Conservation (phyloP, 257 asterid genomes). For the Solanum pinnatisectum region DNA sequence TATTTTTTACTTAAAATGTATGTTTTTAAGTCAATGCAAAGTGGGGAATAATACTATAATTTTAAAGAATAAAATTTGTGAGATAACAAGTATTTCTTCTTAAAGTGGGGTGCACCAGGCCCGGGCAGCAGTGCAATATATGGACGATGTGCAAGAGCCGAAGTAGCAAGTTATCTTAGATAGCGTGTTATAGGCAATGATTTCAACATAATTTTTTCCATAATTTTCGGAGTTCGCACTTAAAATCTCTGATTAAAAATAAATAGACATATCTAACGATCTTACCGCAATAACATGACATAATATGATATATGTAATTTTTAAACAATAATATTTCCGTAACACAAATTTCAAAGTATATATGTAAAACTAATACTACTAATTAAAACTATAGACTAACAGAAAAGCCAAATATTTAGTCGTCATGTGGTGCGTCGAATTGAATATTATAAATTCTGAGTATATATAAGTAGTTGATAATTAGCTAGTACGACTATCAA, state of each 20-base stretch:
- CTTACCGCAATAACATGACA: background rate
- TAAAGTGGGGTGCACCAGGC: background rate
- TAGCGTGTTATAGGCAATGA: background rate
- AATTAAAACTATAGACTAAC: background rate
- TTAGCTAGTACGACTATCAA: background rate
- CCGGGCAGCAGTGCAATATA: background rate
- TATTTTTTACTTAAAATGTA: background rate
- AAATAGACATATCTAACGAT: background rate
- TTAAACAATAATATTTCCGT: background rate
- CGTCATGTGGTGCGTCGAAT: background rate
- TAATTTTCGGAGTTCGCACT: accelerated
- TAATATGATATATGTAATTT: background rate
- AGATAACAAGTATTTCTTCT: background rate
- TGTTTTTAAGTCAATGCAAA: too few species aligned
- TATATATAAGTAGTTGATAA: background rate
- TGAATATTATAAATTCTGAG: background rate
- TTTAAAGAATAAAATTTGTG: background rate
- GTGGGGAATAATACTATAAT: too few species aligned
- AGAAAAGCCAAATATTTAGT: background rate
- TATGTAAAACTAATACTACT: background rate
- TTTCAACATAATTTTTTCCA: background rate
- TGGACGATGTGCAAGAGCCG: background rate
- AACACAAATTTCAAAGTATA: background rate
- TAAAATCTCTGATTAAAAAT: background rate
- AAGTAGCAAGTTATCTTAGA: background rate